A percentile compares a stretch with the other conserved stretches of the same genome.
These are phyloP conservation scores for Oryza officinalis DNA, from an alignment of 176 grass and related monocot genomes.

Conservation along the genomic window DNA sequence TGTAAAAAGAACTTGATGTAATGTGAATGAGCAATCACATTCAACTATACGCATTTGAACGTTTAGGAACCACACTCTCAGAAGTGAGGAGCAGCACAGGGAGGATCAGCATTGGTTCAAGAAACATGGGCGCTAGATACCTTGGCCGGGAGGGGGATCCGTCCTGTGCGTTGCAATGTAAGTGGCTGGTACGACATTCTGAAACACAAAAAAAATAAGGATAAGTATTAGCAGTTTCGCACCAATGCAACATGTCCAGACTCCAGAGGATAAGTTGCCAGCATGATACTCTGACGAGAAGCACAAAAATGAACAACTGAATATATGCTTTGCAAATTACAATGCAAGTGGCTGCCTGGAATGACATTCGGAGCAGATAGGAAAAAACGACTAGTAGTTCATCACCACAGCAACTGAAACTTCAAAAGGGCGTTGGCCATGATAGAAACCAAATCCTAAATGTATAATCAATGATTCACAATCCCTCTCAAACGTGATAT, in stretches of 20 bases:
- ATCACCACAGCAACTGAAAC: background rate
- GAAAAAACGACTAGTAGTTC: background rate
- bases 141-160: constrained; percentile 83
- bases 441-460: background rate
- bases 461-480: background rate
- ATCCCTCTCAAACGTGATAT: background rate
- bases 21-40: background rate
- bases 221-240: background rate
- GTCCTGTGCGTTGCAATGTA: constrained; percentile 79
- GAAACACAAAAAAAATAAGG: constrained; percentile 16
- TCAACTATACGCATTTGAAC: background rate
- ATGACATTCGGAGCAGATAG: constrained; percentile 30
- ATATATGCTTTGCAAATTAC: constrained; percentile 28
- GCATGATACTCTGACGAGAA: background rate
- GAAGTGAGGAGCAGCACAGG: background rate
- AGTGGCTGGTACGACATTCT: constrained; percentile 68
- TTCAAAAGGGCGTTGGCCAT: background rate
- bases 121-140: constrained; percentile 35
- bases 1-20: background rate
- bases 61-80: background rate
- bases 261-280: background rate
- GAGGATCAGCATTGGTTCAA: background rate
- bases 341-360: constrained; percentile 33
- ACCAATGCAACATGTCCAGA: background rate
- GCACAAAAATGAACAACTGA: background rate